Percentiles rank a stretch among this genome's conserved stretches.
Conservation (phyloP, 2,329 filamentous ascomycete species). For the Curvularia eragrostidis region DNA sequence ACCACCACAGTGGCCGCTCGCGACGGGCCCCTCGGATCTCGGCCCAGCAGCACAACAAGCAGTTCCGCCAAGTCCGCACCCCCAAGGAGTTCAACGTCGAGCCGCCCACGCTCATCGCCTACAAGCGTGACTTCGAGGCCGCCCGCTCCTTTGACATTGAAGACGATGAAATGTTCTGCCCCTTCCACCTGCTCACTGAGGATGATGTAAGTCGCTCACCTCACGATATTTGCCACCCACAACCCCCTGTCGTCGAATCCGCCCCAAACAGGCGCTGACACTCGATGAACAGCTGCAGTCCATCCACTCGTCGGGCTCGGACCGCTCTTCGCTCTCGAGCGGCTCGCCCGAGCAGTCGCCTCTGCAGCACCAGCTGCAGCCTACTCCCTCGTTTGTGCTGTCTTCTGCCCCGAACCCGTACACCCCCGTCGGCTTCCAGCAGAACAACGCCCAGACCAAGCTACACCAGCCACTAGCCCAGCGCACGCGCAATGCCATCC, state of each 20-base stretch:
- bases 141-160: constrained; percentile 94
- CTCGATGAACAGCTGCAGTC: constrained; percentile 73
- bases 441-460: constrained; percentile 67
- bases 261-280: constrained; percentile 41
- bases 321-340: constrained; percentile 93
- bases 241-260: constrained; percentile 28
- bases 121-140: constrained; percentile 87
- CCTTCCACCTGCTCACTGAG: constrained; percentile 83
- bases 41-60: constrained; percentile 84
- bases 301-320: constrained; percentile 86
- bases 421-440: constrained; percentile 68
- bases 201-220: constrained; percentile 72
- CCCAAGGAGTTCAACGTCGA: constrained; percentile 83
- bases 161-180: constrained; percentile 95
- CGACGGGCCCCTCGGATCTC: constrained; percentile 82
- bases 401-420: constrained; percentile 65
- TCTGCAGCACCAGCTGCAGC: constrained; percentile 79
- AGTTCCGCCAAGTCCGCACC: constrained; percentile 82
- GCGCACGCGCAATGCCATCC: constrained; percentile 91
- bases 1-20: constrained; percentile 83
- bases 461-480: constrained; percentile 90
- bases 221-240: constrained; percentile 32
- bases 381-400: constrained; percentile 74
- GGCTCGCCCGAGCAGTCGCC: constrained; percentile 92
- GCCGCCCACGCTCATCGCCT: constrained; percentile 74